A percentile compares a stretch with the other conserved stretches of the same genome.
phyloP scores from a whole-genome alignment of 2,329 filamentous ascomycete genomes.

The Neonectria hederae region DNA sequence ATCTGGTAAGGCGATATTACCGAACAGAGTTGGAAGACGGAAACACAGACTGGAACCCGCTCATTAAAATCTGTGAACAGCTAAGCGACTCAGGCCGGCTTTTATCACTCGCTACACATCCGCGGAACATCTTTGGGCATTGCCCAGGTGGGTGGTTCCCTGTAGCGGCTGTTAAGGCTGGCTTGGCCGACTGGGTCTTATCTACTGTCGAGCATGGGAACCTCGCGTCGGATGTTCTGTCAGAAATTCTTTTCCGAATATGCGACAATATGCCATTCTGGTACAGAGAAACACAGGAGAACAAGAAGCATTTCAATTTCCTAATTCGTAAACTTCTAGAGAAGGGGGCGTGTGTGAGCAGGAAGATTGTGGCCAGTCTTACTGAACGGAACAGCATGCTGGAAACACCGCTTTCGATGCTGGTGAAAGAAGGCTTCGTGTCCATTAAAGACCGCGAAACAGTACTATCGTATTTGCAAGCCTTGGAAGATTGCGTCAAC shows the following conservation, averaged over 20 bases:
- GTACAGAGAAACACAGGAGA: too few species aligned
- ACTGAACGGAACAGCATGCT: neutral
- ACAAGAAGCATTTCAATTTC: too few species aligned
- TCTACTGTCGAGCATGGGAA: neutral
- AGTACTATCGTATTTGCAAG: neutral
- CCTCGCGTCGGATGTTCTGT: neutral
- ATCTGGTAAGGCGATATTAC: too few species aligned
- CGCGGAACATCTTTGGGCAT: neutral
- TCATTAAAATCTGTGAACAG: neutral
- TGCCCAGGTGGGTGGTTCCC: neutral
- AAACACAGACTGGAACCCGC: neutral
- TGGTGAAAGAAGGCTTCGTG: neutral
- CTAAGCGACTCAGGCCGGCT: neutral
- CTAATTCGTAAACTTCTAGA: neutral
- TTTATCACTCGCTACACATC: neutral
- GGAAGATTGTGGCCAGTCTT: neutral
- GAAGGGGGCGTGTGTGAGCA: neutral
- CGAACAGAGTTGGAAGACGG: too few species aligned
- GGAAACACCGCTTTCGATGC: neutral
- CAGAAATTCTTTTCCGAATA: neutral
- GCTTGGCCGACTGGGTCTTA: neutral
- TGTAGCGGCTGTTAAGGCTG: neutral
- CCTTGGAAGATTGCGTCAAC: neutral
- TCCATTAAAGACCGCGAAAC: accelerated
- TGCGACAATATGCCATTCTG: too few species aligned